A percentile compares a stretch with the other conserved stretches of the same genome.
phyloP scores from a whole-genome alignment of 139 green algal genomes.

The Ettlia oleoabundans region DNA sequence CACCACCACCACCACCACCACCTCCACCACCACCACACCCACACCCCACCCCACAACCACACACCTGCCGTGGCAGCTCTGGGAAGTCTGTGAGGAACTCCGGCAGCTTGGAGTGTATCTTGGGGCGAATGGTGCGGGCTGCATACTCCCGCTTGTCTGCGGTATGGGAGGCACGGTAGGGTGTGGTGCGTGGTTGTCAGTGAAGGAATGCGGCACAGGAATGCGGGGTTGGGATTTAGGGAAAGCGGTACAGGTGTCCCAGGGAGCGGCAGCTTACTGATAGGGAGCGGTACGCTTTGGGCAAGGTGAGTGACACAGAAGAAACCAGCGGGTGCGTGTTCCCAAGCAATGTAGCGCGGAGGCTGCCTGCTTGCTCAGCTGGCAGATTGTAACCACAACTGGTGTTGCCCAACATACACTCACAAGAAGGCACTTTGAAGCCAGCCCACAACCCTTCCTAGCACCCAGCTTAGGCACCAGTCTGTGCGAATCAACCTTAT shows the following conservation, averaged over 20 bases:
- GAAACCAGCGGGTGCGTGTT: no score
- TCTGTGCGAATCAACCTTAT: no score
- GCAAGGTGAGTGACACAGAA: no score
- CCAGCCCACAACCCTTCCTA: no score
- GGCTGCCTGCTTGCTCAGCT: no score
- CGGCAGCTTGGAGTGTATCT: constrained; percentile 87
- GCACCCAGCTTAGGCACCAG: no score
- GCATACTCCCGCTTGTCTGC: constrained; percentile 89
- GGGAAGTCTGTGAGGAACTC: constrained; percentile 82
- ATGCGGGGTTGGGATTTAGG: not conserved
- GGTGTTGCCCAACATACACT: no score
- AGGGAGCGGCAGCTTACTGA: no score
- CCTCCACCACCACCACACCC: not conserved
- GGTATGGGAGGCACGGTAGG: not conserved
- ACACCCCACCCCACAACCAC: not conserved
- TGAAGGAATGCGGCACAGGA: not conserved
- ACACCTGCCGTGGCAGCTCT: constrained; percentile 44
- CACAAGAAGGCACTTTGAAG: no score
- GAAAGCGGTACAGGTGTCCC: not conserved
- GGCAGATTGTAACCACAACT: no score
- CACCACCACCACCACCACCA: not conserved
- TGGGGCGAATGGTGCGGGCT: constrained; percentile 91
- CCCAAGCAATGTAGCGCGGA: no score
- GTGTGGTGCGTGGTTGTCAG: not conserved
- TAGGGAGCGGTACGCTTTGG: no score